Conservation (phyloP, 257 asterid species). For the Echites panduratus region DNA sequence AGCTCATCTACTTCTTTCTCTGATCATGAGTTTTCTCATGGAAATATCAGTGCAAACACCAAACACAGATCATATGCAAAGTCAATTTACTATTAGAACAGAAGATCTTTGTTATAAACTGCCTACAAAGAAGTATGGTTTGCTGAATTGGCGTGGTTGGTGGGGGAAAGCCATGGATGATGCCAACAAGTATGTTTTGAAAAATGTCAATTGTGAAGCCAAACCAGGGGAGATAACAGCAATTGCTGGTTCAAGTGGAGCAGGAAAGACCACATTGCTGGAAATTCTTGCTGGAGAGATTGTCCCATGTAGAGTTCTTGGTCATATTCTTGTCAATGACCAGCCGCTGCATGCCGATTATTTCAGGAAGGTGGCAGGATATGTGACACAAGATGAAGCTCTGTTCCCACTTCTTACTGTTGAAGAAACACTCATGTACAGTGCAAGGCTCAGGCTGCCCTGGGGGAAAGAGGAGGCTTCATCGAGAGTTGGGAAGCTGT, state of each 20-base stretch:
- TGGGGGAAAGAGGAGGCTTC: constrained; percentile 18
- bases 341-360: constrained; percentile 33
- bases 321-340: constrained; percentile 48
- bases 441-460: constrained; percentile 56
- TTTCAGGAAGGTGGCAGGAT: constrained; percentile 56
- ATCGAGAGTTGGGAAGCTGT: constrained; percentile 30
- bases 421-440: constrained; percentile 55
- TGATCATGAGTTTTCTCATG: constrained; percentile 32
- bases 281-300: constrained; percentile 53
- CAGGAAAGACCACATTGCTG: constrained; percentile 73
- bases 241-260: constrained; percentile 80
- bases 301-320: constrained; percentile 27
- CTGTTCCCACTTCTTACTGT: constrained; percentile 74
- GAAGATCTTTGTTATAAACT: constrained; percentile 45
- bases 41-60: constrained; percentile 36
- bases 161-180: constrained; percentile 7
- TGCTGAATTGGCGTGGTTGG: constrained; percentile 18
- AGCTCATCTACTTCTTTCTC: constrained; percentile 35
- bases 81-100: constrained; percentile 33
- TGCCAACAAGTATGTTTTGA: constrained; percentile 31
- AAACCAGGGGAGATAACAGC: constrained; percentile 67
- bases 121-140: constrained; percentile 23
- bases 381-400: constrained; percentile 68
- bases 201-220: constrained; percentile 52
- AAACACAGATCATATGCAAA: constrained; percentile 22